These are phyloP conservation scores for Holtermannia corniformis DNA, from an alignment of 768 basidiomycete species.

Conservation along the genomic window DNA sequence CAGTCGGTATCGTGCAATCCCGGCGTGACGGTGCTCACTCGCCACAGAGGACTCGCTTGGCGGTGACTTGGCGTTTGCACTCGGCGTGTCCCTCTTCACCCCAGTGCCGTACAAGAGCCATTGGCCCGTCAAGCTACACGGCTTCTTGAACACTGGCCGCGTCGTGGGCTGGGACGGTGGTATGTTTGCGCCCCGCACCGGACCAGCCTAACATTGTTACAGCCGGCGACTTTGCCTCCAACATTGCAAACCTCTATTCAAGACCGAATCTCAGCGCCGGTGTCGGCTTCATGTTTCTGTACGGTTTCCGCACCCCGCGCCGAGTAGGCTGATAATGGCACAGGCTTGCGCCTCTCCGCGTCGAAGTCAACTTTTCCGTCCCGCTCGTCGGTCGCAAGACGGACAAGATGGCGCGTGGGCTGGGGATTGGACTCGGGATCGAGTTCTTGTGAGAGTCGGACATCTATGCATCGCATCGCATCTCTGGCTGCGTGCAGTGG, in stretches of 20 bases:
- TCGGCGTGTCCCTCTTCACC: constrained; percentile 32
- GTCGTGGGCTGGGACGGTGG: constrained; percentile 31
- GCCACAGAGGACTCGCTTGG: constrained; percentile 33
- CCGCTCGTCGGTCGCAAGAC: constrained; percentile 36
- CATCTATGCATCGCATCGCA: neutral
- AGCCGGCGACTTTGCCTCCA: constrained; percentile 28
- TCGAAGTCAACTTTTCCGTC: constrained; percentile 38
- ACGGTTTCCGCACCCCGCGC: neutral
- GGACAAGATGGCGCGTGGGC: constrained; percentile 31
- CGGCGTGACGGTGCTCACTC: neutral
- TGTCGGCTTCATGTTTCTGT: constrained; percentile 33
- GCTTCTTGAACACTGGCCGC: constrained; percentile 36
- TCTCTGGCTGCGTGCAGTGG: too few relatives aligned
- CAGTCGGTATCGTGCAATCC: constrained; percentile 3
- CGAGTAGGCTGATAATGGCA: neutral
- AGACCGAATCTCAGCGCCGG: constrained; percentile 35
- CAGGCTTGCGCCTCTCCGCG: constrained; percentile 34
- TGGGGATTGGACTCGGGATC: constrained; percentile 38
- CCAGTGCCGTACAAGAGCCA: constrained; percentile 32
- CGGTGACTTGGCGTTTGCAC: constrained; percentile 36
- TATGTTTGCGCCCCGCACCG: constrained; percentile 9
- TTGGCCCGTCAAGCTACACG: constrained; percentile 36
- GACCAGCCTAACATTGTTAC: neutral
- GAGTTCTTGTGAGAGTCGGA: constrained; percentile 30
- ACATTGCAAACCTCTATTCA: constrained; percentile 27